phyloP scores from a whole-genome alignment of 2,329 filamentous ascomycete species.

The Sporothrix luriei region DNA sequence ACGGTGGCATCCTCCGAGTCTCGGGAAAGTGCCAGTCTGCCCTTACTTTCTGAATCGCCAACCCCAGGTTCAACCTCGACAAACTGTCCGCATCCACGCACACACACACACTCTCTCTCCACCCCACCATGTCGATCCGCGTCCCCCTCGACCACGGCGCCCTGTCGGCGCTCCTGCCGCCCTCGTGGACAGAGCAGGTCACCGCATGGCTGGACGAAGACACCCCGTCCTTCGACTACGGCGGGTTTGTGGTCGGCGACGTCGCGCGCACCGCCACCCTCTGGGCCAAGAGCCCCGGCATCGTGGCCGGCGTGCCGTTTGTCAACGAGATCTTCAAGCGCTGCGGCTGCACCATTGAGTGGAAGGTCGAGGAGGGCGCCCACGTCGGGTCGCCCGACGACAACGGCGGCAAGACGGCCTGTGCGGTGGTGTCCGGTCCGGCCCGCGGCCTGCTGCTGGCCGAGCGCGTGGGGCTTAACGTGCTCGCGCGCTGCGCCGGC shows the following conservation, averaged over 20 bases:
- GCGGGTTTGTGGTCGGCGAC: constrained; percentile 91
- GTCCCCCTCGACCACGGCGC: constrained; percentile 43
- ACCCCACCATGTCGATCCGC: constrained; percentile 21
- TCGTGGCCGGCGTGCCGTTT: constrained; percentile 91
- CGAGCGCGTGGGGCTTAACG: constrained; percentile 90
- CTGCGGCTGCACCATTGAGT: constrained; percentile 87
- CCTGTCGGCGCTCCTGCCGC: constrained; percentile 73
- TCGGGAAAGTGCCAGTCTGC: neutral
- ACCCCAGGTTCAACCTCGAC: neutral
- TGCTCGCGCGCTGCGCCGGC: constrained; percentile 85
- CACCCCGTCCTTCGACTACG: constrained; percentile 94
- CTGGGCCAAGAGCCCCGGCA: constrained; percentile 70
- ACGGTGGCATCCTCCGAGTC: neutral
- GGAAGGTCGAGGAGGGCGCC: constrained; percentile 78
- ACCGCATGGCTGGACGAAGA: constrained; percentile 91
- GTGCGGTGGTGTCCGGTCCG: constrained; percentile 84
- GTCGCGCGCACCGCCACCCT: constrained; percentile 64
- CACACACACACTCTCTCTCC: neutral
- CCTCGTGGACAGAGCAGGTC: constrained; percentile 79
- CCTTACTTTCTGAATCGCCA: neutral
- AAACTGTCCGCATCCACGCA: neutral
- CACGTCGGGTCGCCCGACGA: constrained; percentile 57
- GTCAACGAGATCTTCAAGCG: constrained; percentile 92
- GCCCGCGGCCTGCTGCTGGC: constrained; percentile 80
- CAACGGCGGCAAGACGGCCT: constrained; percentile 46